phyloP scores from a whole-genome alignment of 805 yeast species.

The Wickerhamia fluorescens region DNA sequence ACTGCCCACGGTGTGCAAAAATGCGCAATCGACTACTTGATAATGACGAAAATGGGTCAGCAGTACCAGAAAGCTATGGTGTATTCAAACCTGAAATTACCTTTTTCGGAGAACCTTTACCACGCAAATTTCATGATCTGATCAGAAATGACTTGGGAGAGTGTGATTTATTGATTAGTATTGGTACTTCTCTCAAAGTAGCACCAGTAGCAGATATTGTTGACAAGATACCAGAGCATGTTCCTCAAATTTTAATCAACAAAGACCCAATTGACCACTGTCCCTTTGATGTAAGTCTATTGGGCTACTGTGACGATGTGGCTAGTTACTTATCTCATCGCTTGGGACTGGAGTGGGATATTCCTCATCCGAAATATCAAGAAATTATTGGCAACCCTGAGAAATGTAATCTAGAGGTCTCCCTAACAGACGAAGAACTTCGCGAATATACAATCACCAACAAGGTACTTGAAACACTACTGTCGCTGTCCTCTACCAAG shows the following conservation, averaged over 20 bases:
- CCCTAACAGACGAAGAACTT: slow-evolving; percentile 7
- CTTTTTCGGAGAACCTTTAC: slow-evolving; percentile 82
- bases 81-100: slow-evolving; percentile 91
- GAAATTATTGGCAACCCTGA: slow-evolving; percentile 11
- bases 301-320: slow-evolving; percentile 81
- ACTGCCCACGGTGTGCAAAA: slow-evolving; percentile 59
- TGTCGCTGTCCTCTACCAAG: too few species aligned
- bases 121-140: slow-evolving; percentile 55
- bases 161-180: slow-evolving; percentile 76
- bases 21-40: slow-evolving; percentile 11
- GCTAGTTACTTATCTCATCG: slow-evolving; percentile 47
- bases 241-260: slow-evolving; percentile 78
- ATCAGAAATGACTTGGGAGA: slow-evolving; percentile 52
- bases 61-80: slow-evolving; percentile 51
- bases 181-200: slow-evolving; percentile 88
- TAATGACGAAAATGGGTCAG: slow-evolving; percentile 16
- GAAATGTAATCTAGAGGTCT: slow-evolving; percentile 4
- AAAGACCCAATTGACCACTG: slow-evolving; percentile 68
- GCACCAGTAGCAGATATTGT: slow-evolving; percentile 89
- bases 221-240: slow-evolving; percentile 59
- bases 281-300: slow-evolving; percentile 68
- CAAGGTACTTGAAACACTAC: slow-evolving; percentile 1
- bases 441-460: too few species aligned
- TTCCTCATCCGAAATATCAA: slow-evolving; percentile 23
- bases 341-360: slow-evolving; percentile 22